Percentiles rank a stretch among this genome's conserved stretches.
These are phyloP conservation scores for Fusarium nygamai DNA, from an alignment of 2,329 filamentous ascomycete species.

Conservation along the genomic window DNA sequence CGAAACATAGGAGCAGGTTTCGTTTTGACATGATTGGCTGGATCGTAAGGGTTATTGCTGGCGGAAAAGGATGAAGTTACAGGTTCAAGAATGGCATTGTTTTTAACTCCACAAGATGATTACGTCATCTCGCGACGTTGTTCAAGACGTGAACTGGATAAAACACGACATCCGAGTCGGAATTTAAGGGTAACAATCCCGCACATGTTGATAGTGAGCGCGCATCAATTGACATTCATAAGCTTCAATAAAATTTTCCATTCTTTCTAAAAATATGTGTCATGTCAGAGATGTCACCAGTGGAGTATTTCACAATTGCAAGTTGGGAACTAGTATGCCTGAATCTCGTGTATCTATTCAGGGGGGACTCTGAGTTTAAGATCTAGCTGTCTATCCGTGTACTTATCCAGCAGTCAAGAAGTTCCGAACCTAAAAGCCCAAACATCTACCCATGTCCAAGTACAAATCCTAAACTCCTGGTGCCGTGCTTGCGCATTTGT, in stretches of 20 bases:
- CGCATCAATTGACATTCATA: too few relatives aligned
- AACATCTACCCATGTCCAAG: background rate
- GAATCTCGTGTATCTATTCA: background rate
- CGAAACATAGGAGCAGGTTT: constrained; percentile 33
- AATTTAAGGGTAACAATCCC: accelerated
- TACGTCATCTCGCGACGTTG: constrained; percentile 1
- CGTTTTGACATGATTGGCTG: constrained; percentile 45
- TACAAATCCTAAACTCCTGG: background rate
- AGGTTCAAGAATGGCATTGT: background rate
- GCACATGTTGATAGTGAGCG: accelerated
- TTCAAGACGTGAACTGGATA: background rate
- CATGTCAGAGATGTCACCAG: background rate
- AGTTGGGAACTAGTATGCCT: background rate
- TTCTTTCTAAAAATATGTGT: too few relatives aligned
- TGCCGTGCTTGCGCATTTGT: background rate
- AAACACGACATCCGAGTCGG: too few relatives aligned
- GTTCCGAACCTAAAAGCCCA: background rate
- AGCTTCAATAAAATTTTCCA: too few relatives aligned
- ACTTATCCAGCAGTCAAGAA: background rate
- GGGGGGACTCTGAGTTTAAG: background rate
- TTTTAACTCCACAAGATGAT: background rate
- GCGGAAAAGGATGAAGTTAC: background rate
- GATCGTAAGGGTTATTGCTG: too few relatives aligned
- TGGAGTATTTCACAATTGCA: background rate
- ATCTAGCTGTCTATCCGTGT: background rate